Conservation (phyloP, 2,329 filamentous ascomycete species). For the Cordyceps cateniannulata region DNA sequence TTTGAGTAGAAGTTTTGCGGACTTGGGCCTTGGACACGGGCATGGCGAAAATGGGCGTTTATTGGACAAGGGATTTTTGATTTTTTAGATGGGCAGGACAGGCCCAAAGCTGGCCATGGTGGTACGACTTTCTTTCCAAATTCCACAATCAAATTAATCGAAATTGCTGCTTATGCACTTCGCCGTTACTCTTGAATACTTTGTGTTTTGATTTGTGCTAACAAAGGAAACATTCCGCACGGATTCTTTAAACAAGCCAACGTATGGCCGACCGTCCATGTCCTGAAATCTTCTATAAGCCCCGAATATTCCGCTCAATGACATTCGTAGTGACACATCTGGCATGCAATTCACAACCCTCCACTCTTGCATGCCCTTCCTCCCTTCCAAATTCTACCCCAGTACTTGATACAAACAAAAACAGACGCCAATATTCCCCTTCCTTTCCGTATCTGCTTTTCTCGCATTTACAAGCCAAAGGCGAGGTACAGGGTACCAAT, state of each 20-base stretch:
- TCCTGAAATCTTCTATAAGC: neutral
- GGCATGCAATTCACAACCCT: neutral
- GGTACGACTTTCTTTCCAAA: neutral
- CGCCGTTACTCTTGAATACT: neutral
- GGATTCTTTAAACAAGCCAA: slow-evolving; percentile 1
- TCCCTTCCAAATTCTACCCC: neutral
- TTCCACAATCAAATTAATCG: neutral
- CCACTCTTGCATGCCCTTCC: neutral
- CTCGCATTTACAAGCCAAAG: slow-evolving; percentile 36
- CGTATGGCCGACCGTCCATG: neutral
- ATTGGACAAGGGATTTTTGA: neutral
- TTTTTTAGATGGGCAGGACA: neutral
- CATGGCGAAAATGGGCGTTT: slow-evolving; percentile 4
- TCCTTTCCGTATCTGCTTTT: too few relatives aligned
- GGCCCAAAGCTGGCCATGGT: neutral
- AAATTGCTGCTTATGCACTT: too few relatives aligned
- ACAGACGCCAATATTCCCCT: slow-evolving; percentile 10
- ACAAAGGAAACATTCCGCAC: slow-evolving; percentile 6
- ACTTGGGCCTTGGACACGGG: neutral
- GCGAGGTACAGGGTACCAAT: slow-evolving; percentile 37
- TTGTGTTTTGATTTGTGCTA: neutral
- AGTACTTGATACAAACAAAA: slow-evolving; percentile 8
- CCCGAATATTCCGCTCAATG: slow-evolving; percentile 7
- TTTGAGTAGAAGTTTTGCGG: slow-evolving; percentile 34
- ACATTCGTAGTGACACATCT: slow-evolving; percentile 6